Base-by-base conservation (phyloP, 1,284 basidiomycete genomes). In the Leccinum angustisporum region DNA sequence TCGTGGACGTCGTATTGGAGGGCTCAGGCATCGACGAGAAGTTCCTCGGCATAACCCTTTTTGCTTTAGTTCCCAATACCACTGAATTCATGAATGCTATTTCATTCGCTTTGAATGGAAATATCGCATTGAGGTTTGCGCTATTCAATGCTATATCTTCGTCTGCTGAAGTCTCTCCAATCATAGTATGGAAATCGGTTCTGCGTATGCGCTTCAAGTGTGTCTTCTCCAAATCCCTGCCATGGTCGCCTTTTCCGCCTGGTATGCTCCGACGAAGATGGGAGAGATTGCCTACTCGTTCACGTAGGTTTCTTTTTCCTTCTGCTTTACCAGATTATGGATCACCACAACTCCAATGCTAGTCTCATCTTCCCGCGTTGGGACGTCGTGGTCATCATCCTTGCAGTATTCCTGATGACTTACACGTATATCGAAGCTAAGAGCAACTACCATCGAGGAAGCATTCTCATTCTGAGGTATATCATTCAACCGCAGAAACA, bases 21-120 rank as follows among this genome's bases (percentile, higher is more conserved):
- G 95, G 90, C n/a, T 95, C 94, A 0, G 94, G 94, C 0, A 92
- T 99, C 43, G 94, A 97, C 65, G 97, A 99, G 74, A 99, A 99
- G 75, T 97, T 99, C 81, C 83, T 99, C 34, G 97, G 97, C 53
- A 84, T 99, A 61, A 98, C 96, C 0, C 83, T 99, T 9, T 99
- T 99, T 71, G 97, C 97, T 2, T 84, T 99, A 36, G 96, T 99
- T 0, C 97, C 97, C 10, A 99, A 99, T 76, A 98, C 96, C 16
- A 99, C 97, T 21, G 97, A 99, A 78, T 99, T 99, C 75, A 98
- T 99, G 97, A 99, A 99, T 74, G 97, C 97, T 60, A 97, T 99
- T 72, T 97, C 95, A n/a, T 99, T 99, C 72, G 97, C 97, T 16
- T 79, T 99, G 68, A 93, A 97, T 71, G 97, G 93, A 14, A 99